Conservation (phyloP, 345 rosid species). For the Salix viminalis region DNA sequence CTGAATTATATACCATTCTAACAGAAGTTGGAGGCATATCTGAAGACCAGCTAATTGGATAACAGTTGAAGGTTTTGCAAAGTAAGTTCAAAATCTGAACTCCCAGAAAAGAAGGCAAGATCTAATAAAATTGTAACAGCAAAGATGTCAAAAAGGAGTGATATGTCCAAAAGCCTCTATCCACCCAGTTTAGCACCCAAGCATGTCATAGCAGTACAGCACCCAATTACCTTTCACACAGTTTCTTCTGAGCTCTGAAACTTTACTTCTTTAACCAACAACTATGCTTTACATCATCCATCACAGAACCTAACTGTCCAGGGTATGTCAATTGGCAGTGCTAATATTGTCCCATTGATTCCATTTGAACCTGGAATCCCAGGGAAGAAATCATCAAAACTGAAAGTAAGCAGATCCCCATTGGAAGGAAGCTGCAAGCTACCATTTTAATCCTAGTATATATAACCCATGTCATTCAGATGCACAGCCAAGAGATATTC, state of each 20-base stretch:
- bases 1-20: too few species aligned
- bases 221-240: background rate
- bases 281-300: background rate
- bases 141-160: background rate
- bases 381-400: conserved; percentile 7
- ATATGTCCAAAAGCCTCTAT: background rate
- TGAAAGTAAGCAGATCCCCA: background rate
- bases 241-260: background rate
- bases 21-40: too few species aligned
- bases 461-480: background rate
- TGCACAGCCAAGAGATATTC: background rate
- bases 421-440: background rate
- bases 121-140: background rate
- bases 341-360: conserved; percentile 3
- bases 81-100: background rate
- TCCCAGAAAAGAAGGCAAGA: background rate
- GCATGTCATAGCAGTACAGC: background rate
- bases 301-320: background rate
- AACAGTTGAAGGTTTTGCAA: too few species aligned
- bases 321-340: background rate
- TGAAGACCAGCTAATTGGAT: too few species aligned
- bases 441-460: background rate
- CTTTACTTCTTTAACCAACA: background rate
- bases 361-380: background rate
- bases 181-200: background rate